phyloP scores from a whole-genome alignment of 2,329 filamentous ascomycete genomes.

The Aureobasidium vineae region DNA sequence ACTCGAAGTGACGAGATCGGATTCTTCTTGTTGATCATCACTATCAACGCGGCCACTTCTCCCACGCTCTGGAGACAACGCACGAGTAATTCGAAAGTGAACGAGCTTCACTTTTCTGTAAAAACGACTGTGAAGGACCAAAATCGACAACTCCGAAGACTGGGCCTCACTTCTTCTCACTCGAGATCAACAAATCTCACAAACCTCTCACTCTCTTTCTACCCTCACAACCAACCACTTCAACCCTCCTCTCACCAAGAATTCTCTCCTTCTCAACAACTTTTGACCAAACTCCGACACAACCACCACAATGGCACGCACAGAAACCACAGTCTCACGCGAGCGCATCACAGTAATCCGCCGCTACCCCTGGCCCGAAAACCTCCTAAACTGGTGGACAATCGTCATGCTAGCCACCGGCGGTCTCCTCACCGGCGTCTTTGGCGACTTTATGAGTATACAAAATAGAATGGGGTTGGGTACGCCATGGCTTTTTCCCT shows the following conservation, averaged over 20 bases:
- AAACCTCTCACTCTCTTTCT: not conserved
- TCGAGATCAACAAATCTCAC: not conserved
- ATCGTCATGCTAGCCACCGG: slow-evolving; percentile 60
- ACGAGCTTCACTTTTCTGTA: not conserved
- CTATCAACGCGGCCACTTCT: not conserved
- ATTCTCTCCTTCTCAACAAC: not conserved
- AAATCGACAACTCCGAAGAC: not conserved
- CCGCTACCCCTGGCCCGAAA: slow-evolving; percentile 62
- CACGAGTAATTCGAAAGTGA: not conserved
- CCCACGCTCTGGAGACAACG: not conserved
- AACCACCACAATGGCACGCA: slow-evolving; percentile 9
- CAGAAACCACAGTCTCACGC: slow-evolving; percentile 3
- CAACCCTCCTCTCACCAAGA: not conserved
- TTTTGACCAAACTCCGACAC: not conserved
- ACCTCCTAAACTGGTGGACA: slow-evolving; percentile 64
- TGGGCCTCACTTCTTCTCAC: not conserved
- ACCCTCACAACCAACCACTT: not conserved
- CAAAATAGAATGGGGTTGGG: slow-evolving; percentile 56
- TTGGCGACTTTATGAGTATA: slow-evolving; percentile 59
- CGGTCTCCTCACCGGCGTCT: slow-evolving; percentile 59
- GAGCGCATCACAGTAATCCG: slow-evolving; percentile 13
- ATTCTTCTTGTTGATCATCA: not conserved
- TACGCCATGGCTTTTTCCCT: slow-evolving; percentile 66
- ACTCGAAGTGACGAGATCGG: not conserved
- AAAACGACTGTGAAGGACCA: not conserved